These are phyloP conservation scores for Akebia trifoliata DNA, from an alignment of 164 flowering plant genomes.

Conservation along the genomic window DNA sequence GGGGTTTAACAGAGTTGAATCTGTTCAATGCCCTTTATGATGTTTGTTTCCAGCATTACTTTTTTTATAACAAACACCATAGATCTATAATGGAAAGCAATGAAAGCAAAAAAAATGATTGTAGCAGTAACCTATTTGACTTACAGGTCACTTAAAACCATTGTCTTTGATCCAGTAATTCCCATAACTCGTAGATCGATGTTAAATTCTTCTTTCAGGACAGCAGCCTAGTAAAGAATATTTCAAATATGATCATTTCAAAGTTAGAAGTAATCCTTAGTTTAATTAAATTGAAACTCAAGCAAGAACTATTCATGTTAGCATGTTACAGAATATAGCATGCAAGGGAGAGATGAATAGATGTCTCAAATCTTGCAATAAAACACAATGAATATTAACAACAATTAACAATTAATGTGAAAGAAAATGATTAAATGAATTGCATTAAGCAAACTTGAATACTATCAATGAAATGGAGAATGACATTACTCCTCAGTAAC, in stretches of 20 bases:
- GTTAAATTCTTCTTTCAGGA: constrained; percentile 83
- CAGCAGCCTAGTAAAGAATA: constrained; percentile 56
- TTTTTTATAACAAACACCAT: too few relatives aligned
- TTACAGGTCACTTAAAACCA: constrained; percentile 82
- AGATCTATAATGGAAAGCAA: too few relatives aligned
- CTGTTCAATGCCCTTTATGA: too few relatives aligned
- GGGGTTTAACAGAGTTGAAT: too few relatives aligned
- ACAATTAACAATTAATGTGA: not conserved
- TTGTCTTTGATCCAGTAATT: constrained; percentile 66
- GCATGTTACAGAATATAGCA: not conserved
- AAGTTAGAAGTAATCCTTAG: not conserved
- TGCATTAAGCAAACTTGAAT: not conserved
- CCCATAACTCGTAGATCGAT: constrained; percentile 98
- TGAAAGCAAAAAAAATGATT: too few relatives aligned
- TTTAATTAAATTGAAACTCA: not conserved
- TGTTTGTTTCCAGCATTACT: too few relatives aligned
- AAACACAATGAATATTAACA: not conserved
- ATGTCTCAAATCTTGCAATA: not conserved
- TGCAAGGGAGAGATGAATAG: not conserved
- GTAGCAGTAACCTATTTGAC: constrained; percentile 17
- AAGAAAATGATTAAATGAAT: not conserved
- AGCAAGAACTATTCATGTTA: not conserved
- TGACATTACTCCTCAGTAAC: too few relatives aligned
- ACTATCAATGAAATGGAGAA: not conserved
- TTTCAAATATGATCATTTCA: constrained; percentile 5